These are phyloP conservation scores for Tritrichomonas musculus DNA, from an alignment of 208 protist species.

Conservation along the genomic window DNA sequence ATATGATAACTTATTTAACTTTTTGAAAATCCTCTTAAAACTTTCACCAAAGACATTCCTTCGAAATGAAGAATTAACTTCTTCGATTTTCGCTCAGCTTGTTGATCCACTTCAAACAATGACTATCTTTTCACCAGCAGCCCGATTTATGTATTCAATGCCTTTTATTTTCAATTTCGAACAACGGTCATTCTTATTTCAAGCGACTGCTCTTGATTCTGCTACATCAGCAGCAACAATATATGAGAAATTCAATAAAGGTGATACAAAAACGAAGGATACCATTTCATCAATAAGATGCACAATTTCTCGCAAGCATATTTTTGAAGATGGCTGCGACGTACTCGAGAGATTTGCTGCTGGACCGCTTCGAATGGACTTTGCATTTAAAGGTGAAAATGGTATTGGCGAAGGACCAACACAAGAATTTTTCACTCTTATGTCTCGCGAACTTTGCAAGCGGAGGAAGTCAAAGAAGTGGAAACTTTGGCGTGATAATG, in stretches of 20 bases:
- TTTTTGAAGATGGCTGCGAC: not conserved
- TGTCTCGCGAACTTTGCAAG: not conserved
- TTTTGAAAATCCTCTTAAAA: not conserved
- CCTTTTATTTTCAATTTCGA: not conserved
- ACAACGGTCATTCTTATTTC: not conserved
- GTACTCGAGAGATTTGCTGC: not conserved
- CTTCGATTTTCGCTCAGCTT: too few relatives aligned
- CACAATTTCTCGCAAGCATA: not conserved
- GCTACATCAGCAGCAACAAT: not conserved
- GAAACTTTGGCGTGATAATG: too few relatives aligned
- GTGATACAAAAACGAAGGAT: too few relatives aligned
- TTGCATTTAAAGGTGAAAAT: not conserved
- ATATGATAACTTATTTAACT: not conserved
- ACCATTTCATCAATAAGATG: too few relatives aligned
- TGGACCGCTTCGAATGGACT: not conserved
- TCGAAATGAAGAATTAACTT: too few relatives aligned
- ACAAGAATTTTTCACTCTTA: not conserved
- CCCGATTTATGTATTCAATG: not conserved
- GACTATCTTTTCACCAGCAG: not conserved
- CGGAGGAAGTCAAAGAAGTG: not conserved
- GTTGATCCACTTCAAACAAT: too few relatives aligned
- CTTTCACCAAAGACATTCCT: not conserved
- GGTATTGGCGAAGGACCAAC: slow-evolving; percentile 7
- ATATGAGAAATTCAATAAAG: not conserved
- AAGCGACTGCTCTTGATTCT: not conserved